phyloP scores from a whole-genome alignment of 2,329 filamentous ascomycete species.

The Fusarium sp. region DNA sequence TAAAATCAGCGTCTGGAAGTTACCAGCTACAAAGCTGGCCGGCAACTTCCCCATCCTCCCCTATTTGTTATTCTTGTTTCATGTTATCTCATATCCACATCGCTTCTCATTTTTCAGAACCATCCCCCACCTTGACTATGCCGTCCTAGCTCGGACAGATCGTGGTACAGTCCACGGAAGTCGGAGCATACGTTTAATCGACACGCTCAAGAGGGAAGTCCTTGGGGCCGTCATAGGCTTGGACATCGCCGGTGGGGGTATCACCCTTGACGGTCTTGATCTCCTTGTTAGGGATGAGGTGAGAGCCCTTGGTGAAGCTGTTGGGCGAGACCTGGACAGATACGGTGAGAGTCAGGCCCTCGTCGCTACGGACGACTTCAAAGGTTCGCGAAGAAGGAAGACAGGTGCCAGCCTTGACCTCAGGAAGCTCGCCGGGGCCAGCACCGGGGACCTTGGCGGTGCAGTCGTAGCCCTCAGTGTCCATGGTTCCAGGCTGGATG shows the following conservation, averaged over 20 bases:
- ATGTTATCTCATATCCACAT: not conserved
- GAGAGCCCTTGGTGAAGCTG: not conserved
- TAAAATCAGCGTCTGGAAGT: not conserved
- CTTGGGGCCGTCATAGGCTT: not conserved
- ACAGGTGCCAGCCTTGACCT: conserved; percentile 1
- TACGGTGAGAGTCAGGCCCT: not conserved
- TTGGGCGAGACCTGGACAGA: not conserved
- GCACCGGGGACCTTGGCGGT: not conserved
- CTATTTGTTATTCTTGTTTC: not conserved
- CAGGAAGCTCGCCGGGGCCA: not conserved
- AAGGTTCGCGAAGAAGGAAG: conserved; percentile 1
- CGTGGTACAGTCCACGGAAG: not conserved
- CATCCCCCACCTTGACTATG: not conserved
- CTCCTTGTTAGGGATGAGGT: not conserved
- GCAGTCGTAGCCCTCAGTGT: not conserved
- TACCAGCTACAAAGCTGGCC: not conserved
- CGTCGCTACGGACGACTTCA: not conserved
- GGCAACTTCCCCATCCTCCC: not conserved
- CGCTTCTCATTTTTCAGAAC: not conserved
- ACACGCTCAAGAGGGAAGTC: not conserved
- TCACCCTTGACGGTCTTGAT: conserved; percentile 2
- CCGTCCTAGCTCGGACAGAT: not conserved
- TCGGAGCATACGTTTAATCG: not conserved
- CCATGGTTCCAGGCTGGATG: conserved; percentile 3
- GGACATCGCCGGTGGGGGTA: not conserved